Evolutionary conservation across 768 basidiomycete genomes (phyloP).

Genomic region (Sarcodon sp.): DNA sequence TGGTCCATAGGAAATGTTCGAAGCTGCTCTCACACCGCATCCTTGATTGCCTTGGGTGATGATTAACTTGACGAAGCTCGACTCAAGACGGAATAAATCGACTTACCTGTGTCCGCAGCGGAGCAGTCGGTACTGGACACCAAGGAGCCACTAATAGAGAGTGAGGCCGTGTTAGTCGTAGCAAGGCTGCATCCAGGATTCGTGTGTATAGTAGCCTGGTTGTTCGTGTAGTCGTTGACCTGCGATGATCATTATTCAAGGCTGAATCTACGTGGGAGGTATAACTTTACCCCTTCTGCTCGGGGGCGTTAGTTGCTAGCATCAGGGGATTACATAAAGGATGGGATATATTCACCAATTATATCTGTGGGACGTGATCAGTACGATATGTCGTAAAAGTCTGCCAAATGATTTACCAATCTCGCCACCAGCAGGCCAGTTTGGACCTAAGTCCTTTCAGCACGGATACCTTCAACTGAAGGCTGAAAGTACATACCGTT

Average conservation of each 20-base stretch:
- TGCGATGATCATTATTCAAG: slow-evolving; percentile 34
- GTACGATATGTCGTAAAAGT: too few species aligned
- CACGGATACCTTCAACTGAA: neutral
- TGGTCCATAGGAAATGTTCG: slow-evolving; percentile 62
- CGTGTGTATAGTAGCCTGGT: slow-evolving; percentile 79
- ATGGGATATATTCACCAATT: too few species aligned
- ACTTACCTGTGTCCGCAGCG: slow-evolving; percentile 38
- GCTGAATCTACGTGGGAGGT: too few species aligned
- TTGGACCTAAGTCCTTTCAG: slow-evolving; percentile 22
- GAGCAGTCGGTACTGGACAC: slow-evolving; percentile 64
- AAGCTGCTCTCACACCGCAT: slow-evolving; percentile 61
- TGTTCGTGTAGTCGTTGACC: slow-evolving; percentile 73
- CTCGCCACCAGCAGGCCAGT: slow-evolving; percentile 60
- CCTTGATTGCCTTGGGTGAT: slow-evolving; percentile 37
- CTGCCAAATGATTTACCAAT: slow-evolving; percentile 37
- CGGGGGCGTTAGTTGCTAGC: too few species aligned
- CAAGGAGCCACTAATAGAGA: slow-evolving; percentile 51
- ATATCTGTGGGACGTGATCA: too few species aligned
- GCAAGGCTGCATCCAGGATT: slow-evolving; percentile 55
- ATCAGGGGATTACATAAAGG: too few species aligned
- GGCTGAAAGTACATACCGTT: slow-evolving; percentile 16
- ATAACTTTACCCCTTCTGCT: too few species aligned
- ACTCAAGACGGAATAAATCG: too few species aligned
- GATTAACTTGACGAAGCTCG: neutral
- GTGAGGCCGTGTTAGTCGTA: slow-evolving; percentile 26